A percentile compares a stretch with the other conserved stretches of the same genome.
Evolutionary conservation across 2,329 filamentous ascomycete species (phyloP).

Genomic region (Fusarium kyushuense): DNA sequence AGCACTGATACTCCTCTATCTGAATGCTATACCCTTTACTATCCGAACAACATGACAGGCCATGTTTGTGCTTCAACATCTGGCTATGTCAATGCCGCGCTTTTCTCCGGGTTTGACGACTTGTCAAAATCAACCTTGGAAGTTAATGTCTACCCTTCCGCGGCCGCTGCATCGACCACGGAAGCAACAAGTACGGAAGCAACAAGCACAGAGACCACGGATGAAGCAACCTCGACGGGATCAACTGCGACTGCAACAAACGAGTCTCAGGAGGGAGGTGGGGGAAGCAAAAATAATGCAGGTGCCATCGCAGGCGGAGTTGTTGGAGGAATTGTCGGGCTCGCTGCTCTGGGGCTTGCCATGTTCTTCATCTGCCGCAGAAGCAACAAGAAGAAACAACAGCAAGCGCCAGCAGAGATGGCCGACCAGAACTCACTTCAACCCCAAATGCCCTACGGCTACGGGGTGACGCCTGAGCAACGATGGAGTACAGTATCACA

Average conservation of each 20-base stretch:
- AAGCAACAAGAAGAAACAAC: constrained; percentile 22
- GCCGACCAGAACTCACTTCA: constrained; percentile 8
- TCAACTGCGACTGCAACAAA: constrained; percentile 2
- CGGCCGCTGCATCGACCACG: neutral
- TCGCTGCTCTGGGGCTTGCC: constrained; percentile 14
- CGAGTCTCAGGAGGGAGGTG: neutral
- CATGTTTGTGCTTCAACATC: constrained; percentile 10
- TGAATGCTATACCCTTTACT: constrained; percentile 31
- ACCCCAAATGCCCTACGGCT: constrained; percentile 2
- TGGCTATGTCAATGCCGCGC: constrained; percentile 2
- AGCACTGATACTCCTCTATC: constrained; percentile 13
- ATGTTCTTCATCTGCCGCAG: constrained; percentile 33
- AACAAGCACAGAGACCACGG: neutral
- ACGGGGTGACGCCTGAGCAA: constrained; percentile 17
- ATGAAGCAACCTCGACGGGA: neutral
- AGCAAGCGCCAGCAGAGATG: neutral
- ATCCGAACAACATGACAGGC: constrained; percentile 13
- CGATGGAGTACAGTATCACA: constrained; percentile 20
- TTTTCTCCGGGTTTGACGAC: constrained; percentile 1
- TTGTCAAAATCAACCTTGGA: constrained; percentile 2
- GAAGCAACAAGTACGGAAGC: neutral
- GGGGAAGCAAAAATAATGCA: constrained; percentile 3
- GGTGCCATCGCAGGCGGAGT: constrained; percentile 37
- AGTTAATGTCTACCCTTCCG: constrained; percentile 15
- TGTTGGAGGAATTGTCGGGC: constrained; percentile 26